Evolutionary conservation across 257 asterid genomes (phyloP).

Genomic region (Catharanthus roseus): DNA sequence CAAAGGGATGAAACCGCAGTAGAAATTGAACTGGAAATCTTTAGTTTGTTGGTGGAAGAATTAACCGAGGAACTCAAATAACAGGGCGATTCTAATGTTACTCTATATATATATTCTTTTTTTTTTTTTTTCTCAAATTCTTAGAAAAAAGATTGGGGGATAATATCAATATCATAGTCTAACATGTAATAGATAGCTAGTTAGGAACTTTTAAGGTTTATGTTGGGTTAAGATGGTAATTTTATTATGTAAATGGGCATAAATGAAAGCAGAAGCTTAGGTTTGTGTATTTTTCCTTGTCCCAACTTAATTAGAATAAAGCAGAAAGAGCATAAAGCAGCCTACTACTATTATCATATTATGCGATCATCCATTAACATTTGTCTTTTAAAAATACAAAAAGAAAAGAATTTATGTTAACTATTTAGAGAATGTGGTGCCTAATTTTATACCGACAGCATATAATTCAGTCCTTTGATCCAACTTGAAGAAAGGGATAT

Average conservation of each 20-base stretch:
- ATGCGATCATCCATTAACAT: too few relatives aligned
- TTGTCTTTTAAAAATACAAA: too few relatives aligned
- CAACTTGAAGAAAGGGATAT: constrained; percentile 12
- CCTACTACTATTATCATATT: too few relatives aligned
- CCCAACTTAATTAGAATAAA: not conserved
- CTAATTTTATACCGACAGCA: not conserved
- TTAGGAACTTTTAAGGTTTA: not conserved
- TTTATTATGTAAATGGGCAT: not conserved
- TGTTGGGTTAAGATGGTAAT: not conserved
- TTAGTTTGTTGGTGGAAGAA: constrained; percentile 34
- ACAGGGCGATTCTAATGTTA: not conserved
- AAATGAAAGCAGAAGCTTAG: not conserved
- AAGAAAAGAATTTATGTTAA: too few relatives aligned
- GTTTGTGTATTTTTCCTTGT: not conserved
- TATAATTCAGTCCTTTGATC: not conserved
- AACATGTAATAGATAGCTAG: constrained; percentile 10
- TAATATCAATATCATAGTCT: constrained; percentile 1
- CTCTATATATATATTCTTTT: not conserved
- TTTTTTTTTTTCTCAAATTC: too few relatives aligned
- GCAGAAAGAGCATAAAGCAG: too few relatives aligned
- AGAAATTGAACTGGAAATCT: constrained; percentile 46
- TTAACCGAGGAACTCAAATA: constrained; percentile 31
- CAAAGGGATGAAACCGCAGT: constrained; percentile 37
- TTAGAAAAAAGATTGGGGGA: constrained; percentile 13
- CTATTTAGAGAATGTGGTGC: too few relatives aligned